These are phyloP conservation scores for Lasiosphaeria miniovina DNA, from an alignment of 495 filamentous ascomycete genomes.

Conservation along the genomic window DNA sequence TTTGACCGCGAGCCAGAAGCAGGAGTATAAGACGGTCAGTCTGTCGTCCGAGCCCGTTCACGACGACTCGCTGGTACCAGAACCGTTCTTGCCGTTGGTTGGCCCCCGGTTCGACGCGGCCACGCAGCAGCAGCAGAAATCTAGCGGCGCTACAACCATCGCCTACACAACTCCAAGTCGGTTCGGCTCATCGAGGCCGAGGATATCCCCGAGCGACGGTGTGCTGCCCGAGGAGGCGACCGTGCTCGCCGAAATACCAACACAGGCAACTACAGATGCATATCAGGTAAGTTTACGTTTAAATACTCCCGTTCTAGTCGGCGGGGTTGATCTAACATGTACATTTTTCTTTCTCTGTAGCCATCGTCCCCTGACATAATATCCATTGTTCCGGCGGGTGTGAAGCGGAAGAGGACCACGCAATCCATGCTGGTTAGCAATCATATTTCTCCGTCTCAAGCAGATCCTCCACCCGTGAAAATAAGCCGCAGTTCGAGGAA, in stretches of 20 bases:
- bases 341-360: background rate
- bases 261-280: background rate
- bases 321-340: too few relatives aligned
- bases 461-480: constrained; percentile 7
- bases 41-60: constrained; percentile 15
- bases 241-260: background rate
- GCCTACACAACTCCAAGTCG: constrained; percentile 27
- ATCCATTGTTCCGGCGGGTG: constrained; percentile 9
- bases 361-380: constrained; percentile 22
- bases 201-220: constrained; percentile 1
- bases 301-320: too few relatives aligned
- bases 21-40: constrained; percentile 23
- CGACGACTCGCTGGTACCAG: background rate
- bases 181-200: constrained; percentile 13
- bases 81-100: constrained; percentile 3
- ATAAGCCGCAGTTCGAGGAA: constrained; percentile 9
- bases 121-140: constrained; percentile 16
- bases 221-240: background rate
- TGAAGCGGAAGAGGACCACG: constrained; percentile 7
- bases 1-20: constrained; percentile 31
- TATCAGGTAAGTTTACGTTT: background rate
- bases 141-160: constrained; percentile 26
- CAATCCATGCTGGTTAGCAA: background rate
- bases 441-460: background rate
- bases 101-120: background rate